Evolutionary conservation across 331 rosid species (phyloP), one percentile per base, ranked within the genome.

Genomic region (Erythrophleum ivorense): DNA sequence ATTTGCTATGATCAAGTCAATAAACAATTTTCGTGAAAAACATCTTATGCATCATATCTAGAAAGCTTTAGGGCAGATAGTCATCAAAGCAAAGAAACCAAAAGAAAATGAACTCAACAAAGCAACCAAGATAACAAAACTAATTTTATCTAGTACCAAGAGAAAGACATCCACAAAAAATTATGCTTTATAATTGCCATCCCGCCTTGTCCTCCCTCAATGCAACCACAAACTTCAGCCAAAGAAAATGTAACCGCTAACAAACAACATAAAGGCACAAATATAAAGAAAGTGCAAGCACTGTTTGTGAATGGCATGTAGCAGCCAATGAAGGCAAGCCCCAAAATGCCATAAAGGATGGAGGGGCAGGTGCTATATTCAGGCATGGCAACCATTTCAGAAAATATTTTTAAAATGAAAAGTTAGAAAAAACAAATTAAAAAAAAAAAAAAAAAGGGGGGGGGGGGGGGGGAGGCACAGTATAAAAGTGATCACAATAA

Each of bases 41-140:
- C 46, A 65, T 55, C 52, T 65, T 46, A 58, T 65, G 72, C 80
- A 54, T 19, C 12, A 73, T 65, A 48, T 74, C 46, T 21, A 53
- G 60, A 84, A 73, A 2, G 53, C 52, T 77, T 5, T 9, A 66
- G 46, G 16, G 52, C 31, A 66, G 24, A 66, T 8, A 66, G 13
- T 41, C 52, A 66, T 41, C 50, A 45, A 66, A 18, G 52, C 72
- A 66, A 3, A 2, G 29, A 34, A 15, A 40, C 50, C 72, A 48
- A 38, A 18, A 40, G 31, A 38, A 36, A 16, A 66, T 5, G 6
- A 66, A 66, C 52, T 40, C 12, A 40, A 29, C 50, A 66, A 36
- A 34, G 48, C 71, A 16, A n/a, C 48, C 48, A 34, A 14, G 21
- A 53, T 16, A 65, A 65, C 36, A n/a, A 2, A 15, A 65, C 21